Evolutionary conservation across 139 green algal species (phyloP), one percentile per base, ranked within the genome.

Genomic region (Dunaliella primolecta): DNA sequence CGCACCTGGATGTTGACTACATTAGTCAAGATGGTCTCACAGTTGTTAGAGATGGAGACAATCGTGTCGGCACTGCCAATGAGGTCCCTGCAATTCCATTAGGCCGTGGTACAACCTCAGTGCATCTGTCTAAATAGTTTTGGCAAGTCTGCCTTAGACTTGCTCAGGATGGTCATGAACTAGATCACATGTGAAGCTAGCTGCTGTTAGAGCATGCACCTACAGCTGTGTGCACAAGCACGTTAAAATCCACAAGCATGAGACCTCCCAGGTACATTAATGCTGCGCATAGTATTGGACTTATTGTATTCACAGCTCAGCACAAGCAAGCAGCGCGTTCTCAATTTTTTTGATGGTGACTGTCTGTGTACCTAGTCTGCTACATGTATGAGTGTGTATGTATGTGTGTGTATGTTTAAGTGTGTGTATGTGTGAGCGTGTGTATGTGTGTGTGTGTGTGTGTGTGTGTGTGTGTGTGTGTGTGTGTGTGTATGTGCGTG

Each of bases 51-150:
- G 71, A 98, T 98, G 15, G 86, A 84, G 0, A 97, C 81, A 27
- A 99, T 97, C 34, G 92, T 97, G 90, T 99, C 96, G 0, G 96
- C 94, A 56, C 92, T 97, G 64, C 95, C 93, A 70, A 99, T 99
- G 25, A 99, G 89, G 80, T 99, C 95, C 80, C 95, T 97, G 88
- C 86, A 89, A n/a, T n/a, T n/a, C n/a, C n/a, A n/a, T n/a, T n/a
- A n/a, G n/a, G n/a, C n/a, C n/a, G n/a, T n/a, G n/a, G 46, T 1
- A 36, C 30, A 38, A 11, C n/a, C 35, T 11, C 2, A 3, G n/a
- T 56, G 3, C 78, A 46, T 23, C 56, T 64, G 33, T 33, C 0
- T 76, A 7, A 3, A 1, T 3, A 46, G n/a, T n/a, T n/a, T n/a
- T n/a, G n/a, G n/a, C n/a, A n/a, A n/a, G n/a, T n/a, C n/a, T n/a